Evolutionary conservation across 148 eudicot species (phyloP).

Genomic region (Tetragonia tetragonoides): DNA sequence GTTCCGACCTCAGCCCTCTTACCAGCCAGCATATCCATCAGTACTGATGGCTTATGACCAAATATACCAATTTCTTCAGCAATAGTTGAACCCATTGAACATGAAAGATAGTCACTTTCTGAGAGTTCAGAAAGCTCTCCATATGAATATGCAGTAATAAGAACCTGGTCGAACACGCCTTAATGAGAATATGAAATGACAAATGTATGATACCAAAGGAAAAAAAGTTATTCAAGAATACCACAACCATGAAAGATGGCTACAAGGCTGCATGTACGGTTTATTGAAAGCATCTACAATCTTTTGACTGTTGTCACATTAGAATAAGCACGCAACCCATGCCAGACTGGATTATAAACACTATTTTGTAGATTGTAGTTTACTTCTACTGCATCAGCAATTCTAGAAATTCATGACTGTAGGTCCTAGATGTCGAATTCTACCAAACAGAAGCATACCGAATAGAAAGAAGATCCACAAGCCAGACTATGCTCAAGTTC

Average conservation of each 20-base stretch:
- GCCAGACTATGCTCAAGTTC: background rate
- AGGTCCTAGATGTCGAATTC: background rate
- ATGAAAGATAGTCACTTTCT: slow-evolving; percentile 77
- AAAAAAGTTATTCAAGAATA: background rate
- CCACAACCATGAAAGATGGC: slow-evolving; percentile 3
- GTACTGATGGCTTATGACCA: slow-evolving; percentile 81
- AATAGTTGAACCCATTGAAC: slow-evolving; percentile 85
- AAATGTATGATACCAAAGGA: slow-evolving; percentile 8
- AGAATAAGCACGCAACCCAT: slow-evolving; percentile 8
- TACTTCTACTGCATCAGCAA: background rate
- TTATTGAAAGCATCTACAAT: background rate
- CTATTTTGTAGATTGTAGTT: background rate
- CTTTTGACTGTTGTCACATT: slow-evolving; percentile 1
- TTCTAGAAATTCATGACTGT: background rate
- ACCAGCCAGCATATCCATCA: slow-evolving; percentile 95
- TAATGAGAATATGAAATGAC: slow-evolving; percentile 24
- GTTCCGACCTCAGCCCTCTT: slow-evolving; percentile 91
- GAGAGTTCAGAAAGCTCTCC: slow-evolving; percentile 91
- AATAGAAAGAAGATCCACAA: background rate
- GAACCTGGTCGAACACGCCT: slow-evolving; percentile 56
- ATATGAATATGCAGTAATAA: slow-evolving; percentile 80
- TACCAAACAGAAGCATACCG: background rate
- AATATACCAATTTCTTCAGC: slow-evolving; percentile 88
- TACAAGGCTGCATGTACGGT: background rate
- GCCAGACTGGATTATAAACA: background rate